Evolutionary conservation across 2,329 filamentous ascomycete genomes (phyloP), one percentile per base, ranked within the genome.

Genomic region (Hypoxylon sp.): DNA sequence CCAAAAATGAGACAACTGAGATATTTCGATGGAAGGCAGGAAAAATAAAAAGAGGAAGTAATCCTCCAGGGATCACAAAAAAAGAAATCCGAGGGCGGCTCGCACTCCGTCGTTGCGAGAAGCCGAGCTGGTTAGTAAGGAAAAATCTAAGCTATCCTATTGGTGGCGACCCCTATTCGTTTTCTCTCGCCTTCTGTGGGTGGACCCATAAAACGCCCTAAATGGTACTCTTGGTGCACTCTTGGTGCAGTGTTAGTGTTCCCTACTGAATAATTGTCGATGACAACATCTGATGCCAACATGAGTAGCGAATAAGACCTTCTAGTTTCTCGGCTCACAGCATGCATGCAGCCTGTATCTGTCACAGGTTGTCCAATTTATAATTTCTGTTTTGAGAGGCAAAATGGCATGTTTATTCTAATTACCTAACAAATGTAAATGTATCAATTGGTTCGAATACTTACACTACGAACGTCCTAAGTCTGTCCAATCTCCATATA

Each of bases 1-100:
- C n/a, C 17, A 44, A 44, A 58, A 50, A 46, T 33, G 19, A 54
- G 53, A 59, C 29, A 53, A 17, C 37, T 52, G 39, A 55, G 29
- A 62, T 48, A 55, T 62, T 48, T 55, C 39, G 37, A 42, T 42
- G n/a, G 29, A 42, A 52, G 37, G 26, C 31, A 59, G 46, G 51
- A 42, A 58, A 51, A 51, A 58, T 51, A 57, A 19, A 29, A 59
- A 33, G 44, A 13, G 46, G 11, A 51, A 59, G 47, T 60, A 59
- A 55, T 55, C 29, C 22, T 6, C 51, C 51, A 46, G 58, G 64
- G 57, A 48, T 64, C 35, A 55, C 60, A 53, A 53, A 46, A 65
- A 63, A 63, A 66, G 62, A 61, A 63, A 69, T 61, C 59, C 69
- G 69, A 71, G 69, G 51, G 64, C 61, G 62, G 65, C 52, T 62